Evolutionary conservation across 306 rosid genomes (phyloP).

Genomic region (Gastrolobium bilobum): DNA sequence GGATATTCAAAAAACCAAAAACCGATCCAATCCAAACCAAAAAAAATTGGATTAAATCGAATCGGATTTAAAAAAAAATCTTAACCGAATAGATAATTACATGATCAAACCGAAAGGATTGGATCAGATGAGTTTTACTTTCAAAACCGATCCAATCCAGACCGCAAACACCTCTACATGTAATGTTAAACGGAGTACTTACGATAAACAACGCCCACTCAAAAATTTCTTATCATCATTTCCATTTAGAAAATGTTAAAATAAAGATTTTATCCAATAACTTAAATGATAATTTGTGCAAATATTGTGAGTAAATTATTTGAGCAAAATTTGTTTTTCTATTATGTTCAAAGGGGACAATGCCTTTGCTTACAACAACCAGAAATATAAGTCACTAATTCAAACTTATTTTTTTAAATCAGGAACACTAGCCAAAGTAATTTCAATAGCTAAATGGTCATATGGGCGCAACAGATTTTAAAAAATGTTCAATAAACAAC

Average conservation of each 20-base stretch:
- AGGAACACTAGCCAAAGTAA: neutral
- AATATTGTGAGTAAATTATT: neutral
- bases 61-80: too few relatives aligned
- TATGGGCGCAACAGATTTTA: neutral
- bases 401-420: neutral
- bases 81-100: too few relatives aligned
- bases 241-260: neutral
- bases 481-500: constrained; percentile 2
- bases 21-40: too few relatives aligned
- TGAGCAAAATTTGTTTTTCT: neutral
- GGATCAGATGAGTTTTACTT: too few relatives aligned
- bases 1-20: too few relatives aligned
- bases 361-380: neutral
- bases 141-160: too few relatives aligned
- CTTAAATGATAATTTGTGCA: neutral
- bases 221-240: neutral
- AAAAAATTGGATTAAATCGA: too few relatives aligned
- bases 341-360: neutral
- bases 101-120: too few relatives aligned
- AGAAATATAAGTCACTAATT: neutral
- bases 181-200: neutral
- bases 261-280: neutral
- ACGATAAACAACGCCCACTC: neutral
- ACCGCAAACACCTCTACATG: too few relatives aligned
- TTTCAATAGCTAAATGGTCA: neutral